Evolutionary conservation across 2,329 filamentous ascomycete species (phyloP), one percentile per base, ranked within the genome.

Genomic region (Arachnopeziza araneosa): DNA sequence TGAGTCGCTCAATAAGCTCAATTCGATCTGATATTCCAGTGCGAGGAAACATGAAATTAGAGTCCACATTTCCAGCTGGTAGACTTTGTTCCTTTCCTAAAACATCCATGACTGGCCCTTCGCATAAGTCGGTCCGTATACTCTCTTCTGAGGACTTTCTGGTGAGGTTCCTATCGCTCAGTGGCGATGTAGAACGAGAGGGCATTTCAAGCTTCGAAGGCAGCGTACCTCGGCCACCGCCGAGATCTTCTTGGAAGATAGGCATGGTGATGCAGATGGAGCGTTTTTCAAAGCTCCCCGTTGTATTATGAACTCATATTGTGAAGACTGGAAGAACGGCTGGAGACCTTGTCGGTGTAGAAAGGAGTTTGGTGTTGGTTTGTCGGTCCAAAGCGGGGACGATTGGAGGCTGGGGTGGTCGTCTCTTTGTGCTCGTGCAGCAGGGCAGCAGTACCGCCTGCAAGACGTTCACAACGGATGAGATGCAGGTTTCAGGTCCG

Each of bases 1-100:
- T 97, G 66, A 97, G 81, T 65, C 87, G 83, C 74, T 92, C 84
- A 60, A 98, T 97, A 68, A 96, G 78, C 73, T 93, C 88, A 60
- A 85, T 85, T 64, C 93, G 83, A 72, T 91, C 86, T 21, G 79
- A 80, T 32, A 63, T 68, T 54, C 58, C 64, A 62, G 63, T 59
- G 48, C 53, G 59, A 26, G 64, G 56, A 54, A 65, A 68, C 23
- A 50, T 53, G 50, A 66, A 65, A 32, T 32, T 54, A 14, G 63
- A 56, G 36, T 64, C 55, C 58, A 66, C 59, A n/a, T n/a, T 60
- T 14, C 58, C 24, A 10, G 55, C 36, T 57, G 61, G 55, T 58
- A 54, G 26, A 24, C 8, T 51, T 23, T 49, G 26, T 49, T 60
- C 56, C 14, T 64, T 60, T 30, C 66, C 64, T 9, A 63, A 65